These are phyloP conservation scores for Tylopilus sp. DNA, from an alignment of 1,284 basidiomycete species.

Conservation along the genomic window DNA sequence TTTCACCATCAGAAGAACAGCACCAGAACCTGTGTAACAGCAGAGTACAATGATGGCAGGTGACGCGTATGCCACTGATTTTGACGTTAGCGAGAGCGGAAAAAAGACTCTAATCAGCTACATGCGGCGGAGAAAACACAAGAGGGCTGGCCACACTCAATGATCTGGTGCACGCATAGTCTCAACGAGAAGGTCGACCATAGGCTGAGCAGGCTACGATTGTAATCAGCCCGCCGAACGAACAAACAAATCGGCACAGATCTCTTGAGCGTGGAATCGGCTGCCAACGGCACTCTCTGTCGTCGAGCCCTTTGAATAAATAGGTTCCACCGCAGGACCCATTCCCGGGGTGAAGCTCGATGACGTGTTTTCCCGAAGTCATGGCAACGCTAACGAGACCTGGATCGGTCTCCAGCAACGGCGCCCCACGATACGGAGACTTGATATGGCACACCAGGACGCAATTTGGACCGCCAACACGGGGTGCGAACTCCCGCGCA, in stretches of 20 bases:
- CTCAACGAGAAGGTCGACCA: constrained; percentile 31
- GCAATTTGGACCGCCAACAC: constrained; percentile 19
- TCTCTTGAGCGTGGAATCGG: constrained; percentile 14
- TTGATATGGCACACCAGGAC: constrained; percentile 23
- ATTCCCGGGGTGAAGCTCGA: constrained; percentile 15
- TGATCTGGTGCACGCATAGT: constrained; percentile 32
- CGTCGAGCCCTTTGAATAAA: constrained; percentile 26
- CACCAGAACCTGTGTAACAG: neutral
- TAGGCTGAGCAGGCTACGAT: constrained; percentile 19
- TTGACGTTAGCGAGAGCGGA: neutral
- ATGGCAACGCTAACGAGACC: constrained; percentile 23
- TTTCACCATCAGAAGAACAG: neutral
- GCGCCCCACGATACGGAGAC: constrained; percentile 31
- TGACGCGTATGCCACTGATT: neutral
- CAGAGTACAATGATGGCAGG: constrained; percentile 5
- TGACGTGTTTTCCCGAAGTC: constrained; percentile 1
- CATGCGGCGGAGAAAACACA: neutral
- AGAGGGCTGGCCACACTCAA: constrained; percentile 5
- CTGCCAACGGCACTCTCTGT: constrained; percentile 26
- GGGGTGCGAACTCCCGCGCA: constrained; percentile 26
- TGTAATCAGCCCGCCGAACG: constrained; percentile 7
- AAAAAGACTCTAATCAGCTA: neutral
- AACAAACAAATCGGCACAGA: neutral
- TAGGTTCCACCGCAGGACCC: constrained; percentile 6
- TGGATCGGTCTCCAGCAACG: constrained; percentile 7